Base-by-base conservation (phyloP, 805 yeast genomes). In the Jamesozyma lodderae region DNA sequence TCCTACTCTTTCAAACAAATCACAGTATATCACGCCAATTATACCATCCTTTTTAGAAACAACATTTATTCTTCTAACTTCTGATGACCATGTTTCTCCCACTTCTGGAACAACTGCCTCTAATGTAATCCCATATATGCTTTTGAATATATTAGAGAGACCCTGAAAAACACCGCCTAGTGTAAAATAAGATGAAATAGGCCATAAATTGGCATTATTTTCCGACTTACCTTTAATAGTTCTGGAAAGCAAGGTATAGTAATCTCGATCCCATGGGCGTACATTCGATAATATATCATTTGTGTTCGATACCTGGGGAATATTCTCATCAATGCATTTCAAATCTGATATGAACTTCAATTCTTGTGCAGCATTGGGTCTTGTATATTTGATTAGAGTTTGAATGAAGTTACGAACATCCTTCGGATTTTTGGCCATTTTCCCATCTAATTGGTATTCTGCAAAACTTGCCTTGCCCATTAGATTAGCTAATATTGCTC, bases 211-310 rank as follows among this genome's bases (percentile, higher is more conserved):
- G 3, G 18, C 10, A 11, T 16, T 19, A 2, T 18, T 25, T n/a
- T 15, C 21, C 11, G 23, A 18, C 5, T 29, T 18, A 20, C n/a
- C 22, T 3, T n/a, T 21, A n/a, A 20, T 28, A 9, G 23, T 23
- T 20, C 26, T 32, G 6, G 24, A 21, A 6, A 34, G 15, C 19
- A 38, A 18, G 6, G 42, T 53, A 43, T 63, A 70, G 52, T 72
- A 88, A 45, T 87, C 95, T 43, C 95, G 71, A 59, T 92, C 97
- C 97, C 97, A 92, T 1, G 96, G 96, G 42, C 76, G 72, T 23
- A 87, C 68, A 10, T 59, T 57, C 7, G 60, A 60, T 4, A 73
- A 55, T 2, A 76, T 60, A 17, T 70, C 69, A 14, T 61, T 63
- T 9, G 52, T 46, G 2, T 22, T 27, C 5, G 28, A n/a, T 8